These are phyloP conservation scores for Fallopia convolvulus DNA, from an alignment of 148 eudicot genomes.

Conservation along the genomic window DNA sequence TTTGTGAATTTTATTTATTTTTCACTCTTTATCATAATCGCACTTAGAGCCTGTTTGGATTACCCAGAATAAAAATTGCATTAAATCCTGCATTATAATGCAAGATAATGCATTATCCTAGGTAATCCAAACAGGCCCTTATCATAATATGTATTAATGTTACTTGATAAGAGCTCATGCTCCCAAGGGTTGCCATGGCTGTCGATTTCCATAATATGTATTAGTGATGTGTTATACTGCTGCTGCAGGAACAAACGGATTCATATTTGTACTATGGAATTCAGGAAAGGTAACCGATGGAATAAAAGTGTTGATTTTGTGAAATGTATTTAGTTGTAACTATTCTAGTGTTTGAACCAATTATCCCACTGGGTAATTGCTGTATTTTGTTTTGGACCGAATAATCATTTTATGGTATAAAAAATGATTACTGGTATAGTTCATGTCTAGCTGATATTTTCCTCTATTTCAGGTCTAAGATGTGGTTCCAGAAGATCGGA, in stretches of 20 bases:
- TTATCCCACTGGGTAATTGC: not conserved
- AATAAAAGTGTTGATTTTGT: not conserved
- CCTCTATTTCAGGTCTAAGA: conserved; percentile 57
- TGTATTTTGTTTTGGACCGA: not conserved
- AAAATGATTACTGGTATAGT: not conserved
- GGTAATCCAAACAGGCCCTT: no score
- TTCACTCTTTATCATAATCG: not conserved
- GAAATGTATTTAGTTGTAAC: not conserved
- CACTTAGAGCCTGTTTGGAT: no score
- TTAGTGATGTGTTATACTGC: no score
- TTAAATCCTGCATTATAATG: no score
- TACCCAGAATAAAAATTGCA: no score
- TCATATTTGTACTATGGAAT: conserved; percentile 64
- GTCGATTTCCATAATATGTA: no score
- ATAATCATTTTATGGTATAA: not conserved
- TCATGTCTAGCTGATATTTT: not conserved
- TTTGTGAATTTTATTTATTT: not conserved
- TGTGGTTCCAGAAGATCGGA: conserved; percentile 73
- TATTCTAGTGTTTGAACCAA: not conserved
- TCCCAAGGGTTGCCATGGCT: no score
- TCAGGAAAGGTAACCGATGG: conserved; percentile 51
- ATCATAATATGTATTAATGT: no score
- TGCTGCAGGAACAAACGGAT: not conserved
- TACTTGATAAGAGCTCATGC: no score
- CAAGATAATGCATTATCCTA: no score